Evolutionary conservation across 2,329 filamentous ascomycete genomes (phyloP).

Genomic region (Diaporthe nobilis): DNA sequence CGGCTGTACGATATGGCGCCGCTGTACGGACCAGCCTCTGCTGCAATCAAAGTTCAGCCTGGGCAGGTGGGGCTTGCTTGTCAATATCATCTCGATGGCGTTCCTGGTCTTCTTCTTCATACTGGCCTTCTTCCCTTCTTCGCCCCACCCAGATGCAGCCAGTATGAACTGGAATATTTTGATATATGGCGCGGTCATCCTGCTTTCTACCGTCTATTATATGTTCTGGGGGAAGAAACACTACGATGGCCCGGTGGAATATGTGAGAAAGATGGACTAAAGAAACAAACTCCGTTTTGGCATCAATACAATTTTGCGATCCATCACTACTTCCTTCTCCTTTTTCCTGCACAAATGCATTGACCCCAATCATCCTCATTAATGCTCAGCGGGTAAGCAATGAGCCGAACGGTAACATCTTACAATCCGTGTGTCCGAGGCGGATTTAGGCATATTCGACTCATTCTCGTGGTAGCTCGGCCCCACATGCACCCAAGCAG

Average conservation of each 20-base stretch:
- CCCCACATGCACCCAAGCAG: too few relatives aligned
- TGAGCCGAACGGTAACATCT: background rate
- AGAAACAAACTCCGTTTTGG: background rate
- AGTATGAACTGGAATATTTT: slow-evolving; percentile 44
- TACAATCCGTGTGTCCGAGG: background rate
- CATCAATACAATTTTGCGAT: background rate
- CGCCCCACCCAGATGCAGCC: slow-evolving; percentile 30
- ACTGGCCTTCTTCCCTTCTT: slow-evolving; percentile 41
- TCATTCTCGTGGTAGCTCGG: background rate
- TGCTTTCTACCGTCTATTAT: slow-evolving; percentile 39
- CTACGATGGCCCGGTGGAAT: slow-evolving; percentile 37
- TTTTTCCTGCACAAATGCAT: background rate
- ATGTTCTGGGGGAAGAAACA: slow-evolving; percentile 26
- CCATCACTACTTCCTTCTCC: background rate
- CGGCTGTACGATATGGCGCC: slow-evolving; percentile 36
- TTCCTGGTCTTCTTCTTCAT: slow-evolving; percentile 42
- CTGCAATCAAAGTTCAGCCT: slow-evolving; percentile 40
- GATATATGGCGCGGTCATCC: slow-evolving; percentile 38
- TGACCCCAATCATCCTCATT: too few relatives aligned
- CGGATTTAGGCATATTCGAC: background rate
- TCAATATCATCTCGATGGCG: slow-evolving; percentile 40
- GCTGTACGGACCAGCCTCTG: slow-evolving; percentile 25
- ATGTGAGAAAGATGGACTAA: slow-evolving; percentile 38
- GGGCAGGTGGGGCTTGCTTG: slow-evolving; percentile 38
- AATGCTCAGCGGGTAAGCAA: background rate